phyloP scores from a whole-genome alignment of 192 early-diverging fungal species.

The Phlyctochytrium bullatum region DNA sequence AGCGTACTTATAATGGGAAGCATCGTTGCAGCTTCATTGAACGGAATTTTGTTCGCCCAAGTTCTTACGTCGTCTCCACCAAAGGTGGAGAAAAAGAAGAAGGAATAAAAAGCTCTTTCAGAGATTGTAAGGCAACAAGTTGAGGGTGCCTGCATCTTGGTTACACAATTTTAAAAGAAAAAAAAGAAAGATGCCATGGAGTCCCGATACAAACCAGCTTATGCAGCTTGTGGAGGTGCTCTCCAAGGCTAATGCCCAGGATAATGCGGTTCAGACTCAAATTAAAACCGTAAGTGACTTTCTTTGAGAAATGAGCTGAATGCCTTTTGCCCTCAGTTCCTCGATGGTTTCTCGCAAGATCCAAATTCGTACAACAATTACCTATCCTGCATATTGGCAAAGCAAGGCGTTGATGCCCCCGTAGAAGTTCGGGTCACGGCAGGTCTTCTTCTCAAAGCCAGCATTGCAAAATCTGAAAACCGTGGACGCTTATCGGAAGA shows the following conservation, averaged over 20 bases:
- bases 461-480: slow-evolving; percentile 26
- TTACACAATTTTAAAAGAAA: not conserved
- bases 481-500: slow-evolving; percentile 38
- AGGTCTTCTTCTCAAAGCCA: slow-evolving; percentile 65
- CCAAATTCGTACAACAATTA: slow-evolving; percentile 81
- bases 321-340: too few species aligned
- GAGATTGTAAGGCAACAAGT: not conserved
- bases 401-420: slow-evolving; percentile 52
- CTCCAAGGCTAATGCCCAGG: slow-evolving; percentile 21
- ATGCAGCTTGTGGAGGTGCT: slow-evolving; percentile 34
- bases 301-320: too few species aligned
- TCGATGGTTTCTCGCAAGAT: too few species aligned
- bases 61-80: too few species aligned
- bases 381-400: slow-evolving; percentile 81
- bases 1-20: slow-evolving; percentile 68
- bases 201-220: slow-evolving; percentile 10
- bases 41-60: slow-evolving; percentile 74
- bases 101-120: too few species aligned
- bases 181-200: not conserved
- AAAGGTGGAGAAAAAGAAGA: too few species aligned
- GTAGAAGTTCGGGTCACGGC: slow-evolving; percentile 75
- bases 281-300: slow-evolving; percentile 32
- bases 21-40: slow-evolving; percentile 69
- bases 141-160: too few species aligned
- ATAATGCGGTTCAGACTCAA: slow-evolving; percentile 37